These are phyloP conservation scores for Cucurbita argyrosperma DNA, from an alignment of 306 rosid species.

Conservation along the genomic window DNA sequence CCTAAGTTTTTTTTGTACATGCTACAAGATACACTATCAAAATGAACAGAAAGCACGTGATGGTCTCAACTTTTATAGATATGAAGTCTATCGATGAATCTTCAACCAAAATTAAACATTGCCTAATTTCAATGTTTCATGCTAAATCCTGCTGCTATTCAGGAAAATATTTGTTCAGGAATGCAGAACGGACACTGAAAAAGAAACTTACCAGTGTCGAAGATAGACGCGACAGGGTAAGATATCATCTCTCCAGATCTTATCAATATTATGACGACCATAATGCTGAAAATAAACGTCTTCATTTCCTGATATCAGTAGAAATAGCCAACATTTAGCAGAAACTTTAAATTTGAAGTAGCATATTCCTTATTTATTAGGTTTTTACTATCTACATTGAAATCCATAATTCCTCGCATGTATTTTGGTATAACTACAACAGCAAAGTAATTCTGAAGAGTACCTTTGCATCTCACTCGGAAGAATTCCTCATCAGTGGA, in stretches of 20 bases:
- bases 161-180: not conserved
- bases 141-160: not conserved
- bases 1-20: not conserved
- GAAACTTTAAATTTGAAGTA: not conserved
- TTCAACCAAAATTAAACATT: not conserved
- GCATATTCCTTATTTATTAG: not conserved
- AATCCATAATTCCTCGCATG: not conserved
- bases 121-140: not conserved
- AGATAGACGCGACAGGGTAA: slow-evolving; percentile 88
- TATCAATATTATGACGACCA: slow-evolving; percentile 59
- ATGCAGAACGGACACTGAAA: not conserved
- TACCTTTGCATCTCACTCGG: slow-evolving; percentile 72
- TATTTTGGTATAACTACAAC: not conserved
- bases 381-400: not conserved
- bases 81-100: not conserved
- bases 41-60: not conserved
- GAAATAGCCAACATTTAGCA: not conserved
- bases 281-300: slow-evolving; percentile 55
- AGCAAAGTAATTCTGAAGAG: not conserved
- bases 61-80: not conserved
- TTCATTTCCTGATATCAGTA: slow-evolving; percentile 43
- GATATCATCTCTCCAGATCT: slow-evolving; percentile 87
- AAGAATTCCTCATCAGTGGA: slow-evolving; percentile 82
- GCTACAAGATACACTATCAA: not conserved
- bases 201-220: slow-evolving; percentile 66